These are phyloP conservation scores for Chytriomyces sp. DNA, from an alignment of 192 early-diverging fungal genomes.

Conservation along the genomic window DNA sequence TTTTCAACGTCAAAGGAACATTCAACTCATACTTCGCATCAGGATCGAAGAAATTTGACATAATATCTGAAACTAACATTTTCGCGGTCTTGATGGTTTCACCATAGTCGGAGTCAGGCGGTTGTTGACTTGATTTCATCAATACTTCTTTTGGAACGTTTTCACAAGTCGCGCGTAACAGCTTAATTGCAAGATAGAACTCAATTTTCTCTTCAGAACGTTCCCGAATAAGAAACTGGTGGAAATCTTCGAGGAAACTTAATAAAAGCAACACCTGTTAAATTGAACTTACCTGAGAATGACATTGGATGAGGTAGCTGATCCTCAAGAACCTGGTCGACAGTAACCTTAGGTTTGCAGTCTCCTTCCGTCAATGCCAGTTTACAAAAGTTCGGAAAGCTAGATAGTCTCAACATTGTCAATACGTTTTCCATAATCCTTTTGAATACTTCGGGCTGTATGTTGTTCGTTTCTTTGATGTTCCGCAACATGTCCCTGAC, in stretches of 20 bases:
- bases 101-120: background rate
- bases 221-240: background rate
- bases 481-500: constrained; percentile 6
- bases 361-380: background rate
- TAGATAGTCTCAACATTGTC: constrained; percentile 29
- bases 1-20: background rate
- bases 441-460: constrained; percentile 37
- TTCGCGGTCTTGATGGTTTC: background rate
- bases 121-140: background rate
- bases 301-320: constrained; percentile 9
- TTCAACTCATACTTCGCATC: background rate
- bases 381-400: constrained; percentile 39
- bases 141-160: background rate
- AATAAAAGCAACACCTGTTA: no score
- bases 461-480: constrained; percentile 21
- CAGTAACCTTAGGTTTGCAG: background rate
- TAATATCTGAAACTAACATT: background rate
- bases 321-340: constrained; percentile 11
- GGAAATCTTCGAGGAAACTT: no score
- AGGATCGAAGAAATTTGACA: background rate
- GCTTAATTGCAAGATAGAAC: background rate
- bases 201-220: background rate
- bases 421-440: constrained; percentile 29
- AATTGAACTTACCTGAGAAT: background rate
- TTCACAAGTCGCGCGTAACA: background rate